Evolutionary conservation across 2,329 filamentous ascomycete genomes (phyloP).

Genomic region (Beauveria scarabaeidicola): DNA sequence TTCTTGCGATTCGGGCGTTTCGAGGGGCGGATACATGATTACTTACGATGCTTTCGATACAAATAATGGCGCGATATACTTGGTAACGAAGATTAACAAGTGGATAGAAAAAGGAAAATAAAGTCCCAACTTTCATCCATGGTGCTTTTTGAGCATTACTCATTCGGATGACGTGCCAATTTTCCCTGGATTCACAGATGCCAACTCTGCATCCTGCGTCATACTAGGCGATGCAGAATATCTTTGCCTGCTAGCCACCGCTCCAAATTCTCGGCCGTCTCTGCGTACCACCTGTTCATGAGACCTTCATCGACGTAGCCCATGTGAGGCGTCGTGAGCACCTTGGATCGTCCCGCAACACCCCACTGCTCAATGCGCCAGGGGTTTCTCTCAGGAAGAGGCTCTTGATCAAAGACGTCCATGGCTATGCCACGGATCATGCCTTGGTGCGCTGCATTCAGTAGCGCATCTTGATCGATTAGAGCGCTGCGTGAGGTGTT

Average conservation of each 20-base stretch:
- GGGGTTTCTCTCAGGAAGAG: conserved; percentile 53
- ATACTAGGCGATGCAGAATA: conserved; percentile 13
- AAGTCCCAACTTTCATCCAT: not conserved
- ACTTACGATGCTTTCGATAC: conserved; percentile 8
- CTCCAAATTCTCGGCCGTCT: conserved; percentile 55
- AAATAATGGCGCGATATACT: conserved; percentile 6
- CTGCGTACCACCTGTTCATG: conserved; percentile 57
- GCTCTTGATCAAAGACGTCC: conserved; percentile 68
- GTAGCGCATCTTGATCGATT: conserved; percentile 56
- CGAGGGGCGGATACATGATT: conserved; percentile 6
- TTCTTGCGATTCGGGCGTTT: conserved; percentile 9
- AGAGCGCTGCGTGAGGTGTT: conserved; percentile 66
- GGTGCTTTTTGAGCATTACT: not conserved
- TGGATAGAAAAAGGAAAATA: not conserved
- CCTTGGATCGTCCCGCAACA: conserved; percentile 45
- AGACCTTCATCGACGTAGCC: conserved; percentile 63
- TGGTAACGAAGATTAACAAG: not conserved
- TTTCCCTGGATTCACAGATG: not conserved
- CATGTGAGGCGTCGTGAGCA: conserved; percentile 64
- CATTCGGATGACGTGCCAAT: not conserved
- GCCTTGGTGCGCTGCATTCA: conserved; percentile 49
- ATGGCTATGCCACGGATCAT: conserved; percentile 58
- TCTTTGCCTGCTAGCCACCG: conserved; percentile 32
- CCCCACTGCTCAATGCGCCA: conserved; percentile 63
- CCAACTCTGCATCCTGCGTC: not conserved